phyloP scores from a whole-genome alignment of 2,329 filamentous ascomycete genomes.

The Talaromyces amestolkiae region DNA sequence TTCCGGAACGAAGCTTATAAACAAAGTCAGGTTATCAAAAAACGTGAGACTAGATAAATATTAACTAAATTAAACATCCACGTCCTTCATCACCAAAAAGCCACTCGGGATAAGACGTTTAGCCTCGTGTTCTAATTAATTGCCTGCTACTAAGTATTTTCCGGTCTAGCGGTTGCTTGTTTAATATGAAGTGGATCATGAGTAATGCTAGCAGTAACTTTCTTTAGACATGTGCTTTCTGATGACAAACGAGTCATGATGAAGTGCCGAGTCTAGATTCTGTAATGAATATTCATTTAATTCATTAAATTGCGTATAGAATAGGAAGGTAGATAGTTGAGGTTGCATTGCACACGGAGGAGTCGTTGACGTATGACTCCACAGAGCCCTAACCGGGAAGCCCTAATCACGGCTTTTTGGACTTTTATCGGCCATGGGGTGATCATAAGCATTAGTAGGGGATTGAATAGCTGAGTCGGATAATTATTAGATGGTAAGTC shows the following conservation, averaged over 20 bases:
- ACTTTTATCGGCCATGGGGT: not conserved
- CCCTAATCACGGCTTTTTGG: not conserved
- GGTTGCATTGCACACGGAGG: not conserved
- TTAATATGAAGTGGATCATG: not conserved
- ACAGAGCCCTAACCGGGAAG: not conserved
- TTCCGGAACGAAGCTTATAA: not conserved
- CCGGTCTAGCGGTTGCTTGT: not conserved
- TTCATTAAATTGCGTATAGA: not conserved
- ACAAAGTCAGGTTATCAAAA: no score
- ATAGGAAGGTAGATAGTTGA: not conserved
- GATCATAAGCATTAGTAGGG: not conserved
- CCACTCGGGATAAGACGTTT: constrained; percentile 3
- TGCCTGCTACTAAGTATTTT: not conserved
- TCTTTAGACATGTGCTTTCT: not conserved
- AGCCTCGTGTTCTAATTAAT: not conserved
- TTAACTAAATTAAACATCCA: not conserved
- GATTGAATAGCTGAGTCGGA: not conserved
- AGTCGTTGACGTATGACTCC: constrained; percentile 8
- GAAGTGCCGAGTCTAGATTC: not conserved
- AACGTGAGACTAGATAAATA: not conserved
- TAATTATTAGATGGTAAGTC: not conserved
- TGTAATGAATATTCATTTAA: not conserved
- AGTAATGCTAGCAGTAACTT: not conserved
- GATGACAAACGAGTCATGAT: not conserved
- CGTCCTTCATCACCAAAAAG: not conserved